Evolutionary conservation across 768 basidiomycete genomes (phyloP), one percentile per base, ranked within the genome.

Genomic region (Agrocybe praecox): DNA sequence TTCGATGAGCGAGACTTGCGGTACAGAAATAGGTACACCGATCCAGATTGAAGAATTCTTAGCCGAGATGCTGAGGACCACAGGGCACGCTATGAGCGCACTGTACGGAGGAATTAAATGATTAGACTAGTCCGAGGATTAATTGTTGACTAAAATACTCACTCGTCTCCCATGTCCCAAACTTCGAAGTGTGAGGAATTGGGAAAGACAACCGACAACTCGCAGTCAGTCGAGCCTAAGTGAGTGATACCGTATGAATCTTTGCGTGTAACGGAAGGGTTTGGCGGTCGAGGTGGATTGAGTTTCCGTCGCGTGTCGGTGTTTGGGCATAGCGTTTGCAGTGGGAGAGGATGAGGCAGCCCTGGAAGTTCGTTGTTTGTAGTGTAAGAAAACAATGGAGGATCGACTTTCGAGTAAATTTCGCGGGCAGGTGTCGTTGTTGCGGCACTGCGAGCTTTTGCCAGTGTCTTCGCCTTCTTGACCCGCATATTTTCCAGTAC

Each of bases 101-200:
- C 71, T 74, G 49, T 47, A 29, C 15, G 47, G 36, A 58, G 53
- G 46, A 42, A 52, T 51, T 18, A 24, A 55, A 49, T 34, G 19
- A 53, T 14, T 47, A 23, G 49, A 42, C 10, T 53, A 29, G n/a
- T n/a, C 14, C 7, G 7, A 23, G 42, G 14, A 14, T 44, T 15
- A 7, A 45, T 15, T 52, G 19, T 24, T 29, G 26, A 24, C 10
- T 24, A 52, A 36, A n/a, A 55, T 24, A 58, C 73, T 29, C 48
- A 74, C 69, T 69, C 57, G 57, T 75, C 73, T 21, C 46, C 58
- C 60, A 70, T 65, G 57, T 75, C 74, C 74, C 74, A 75, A 17
- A 71, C 62, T 55, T 72, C 74, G 52, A 66, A 72, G 58, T 75
- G 71, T 15, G 69, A 65, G 1, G 68, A 58, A 46, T 67, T 52